Evolutionary conservation across 805 yeast species (phyloP), one percentile per base, ranked within the genome.

Genomic region (Hanseniaspora lindneri): DNA sequence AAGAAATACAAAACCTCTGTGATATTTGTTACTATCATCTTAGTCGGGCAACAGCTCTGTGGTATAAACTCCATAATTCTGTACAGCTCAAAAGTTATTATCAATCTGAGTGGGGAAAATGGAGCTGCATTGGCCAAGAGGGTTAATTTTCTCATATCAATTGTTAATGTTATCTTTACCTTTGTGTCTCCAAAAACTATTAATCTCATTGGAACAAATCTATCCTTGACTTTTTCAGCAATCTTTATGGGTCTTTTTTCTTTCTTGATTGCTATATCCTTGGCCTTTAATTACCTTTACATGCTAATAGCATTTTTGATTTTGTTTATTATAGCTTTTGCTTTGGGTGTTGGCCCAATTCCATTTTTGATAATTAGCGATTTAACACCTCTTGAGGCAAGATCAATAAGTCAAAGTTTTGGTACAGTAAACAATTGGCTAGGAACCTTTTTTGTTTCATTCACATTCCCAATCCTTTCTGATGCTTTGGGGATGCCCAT

Each of bases 51-150:
- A 66, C 98, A 92, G 62, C 76, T 89, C 51, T 79, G 86, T 56
- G 98, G 98, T 29, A 84, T 92, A 60, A 92, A 92, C 62, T 78
- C 95, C 1, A 86, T 92, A 52, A 77, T 92, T 19, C 85, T 89
- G 60, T 92, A 89, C 62, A 98, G 98, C 4, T 96, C 89, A 4
- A 76, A 84, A 13, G 83, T 89, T 1, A 68, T 92, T 44, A 70
- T 79, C n/a, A 67, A 75, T 7, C 66, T 83, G 4, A 72, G 86
- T 53, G 33, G 36, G 13, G 27, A 39, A 13, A 21, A 41, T 11
- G 39, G 40, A 8, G 25, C 33, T 13, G 16, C 4, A 14, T 24
- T 44, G 8, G 96, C 97, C 1, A 66, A 74, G 11, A 55, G 73
- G 9, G 75, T 88, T 55, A 89, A 88, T 58, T 79, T 89, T 56